Evolutionary conservation across 441 rosid genomes (phyloP).

Genomic region (Mallotus japonicus): DNA sequence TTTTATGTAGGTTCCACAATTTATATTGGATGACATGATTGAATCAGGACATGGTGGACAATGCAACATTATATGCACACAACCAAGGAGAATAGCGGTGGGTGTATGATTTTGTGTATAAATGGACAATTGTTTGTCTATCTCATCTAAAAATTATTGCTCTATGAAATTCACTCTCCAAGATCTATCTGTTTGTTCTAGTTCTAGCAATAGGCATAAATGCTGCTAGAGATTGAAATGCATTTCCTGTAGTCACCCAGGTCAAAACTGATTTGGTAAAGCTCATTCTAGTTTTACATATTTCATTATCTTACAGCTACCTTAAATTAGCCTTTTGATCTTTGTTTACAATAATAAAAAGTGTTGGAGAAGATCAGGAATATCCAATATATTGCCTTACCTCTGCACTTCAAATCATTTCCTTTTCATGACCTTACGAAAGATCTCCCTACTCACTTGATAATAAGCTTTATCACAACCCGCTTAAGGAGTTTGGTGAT

Average conservation of each 20-base stretch:
- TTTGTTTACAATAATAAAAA: not conserved
- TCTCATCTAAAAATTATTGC: not conserved
- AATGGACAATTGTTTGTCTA: not conserved
- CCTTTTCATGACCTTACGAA: not conserved
- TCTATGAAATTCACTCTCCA: not conserved
- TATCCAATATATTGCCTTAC: not conserved
- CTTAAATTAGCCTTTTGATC: not conserved
- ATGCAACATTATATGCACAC: constrained; percentile 91
- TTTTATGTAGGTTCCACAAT: constrained; percentile 80
- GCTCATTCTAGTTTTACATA: not conserved
- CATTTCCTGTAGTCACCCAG: not conserved
- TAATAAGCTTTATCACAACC: not conserved
- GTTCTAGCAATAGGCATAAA: not conserved
- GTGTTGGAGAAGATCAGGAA: not conserved
- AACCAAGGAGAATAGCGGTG: constrained; percentile 93
- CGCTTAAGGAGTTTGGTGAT: not conserved
- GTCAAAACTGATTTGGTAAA: not conserved
- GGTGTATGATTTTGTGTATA: constrained; percentile 27
- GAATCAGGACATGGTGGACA: constrained; percentile 76
- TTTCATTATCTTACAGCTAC: not conserved
- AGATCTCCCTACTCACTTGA: not conserved
- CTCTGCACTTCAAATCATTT: not conserved
- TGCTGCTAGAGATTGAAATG: not conserved
- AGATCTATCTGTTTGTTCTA: not conserved
- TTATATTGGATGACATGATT: constrained; percentile 90